phyloP scores from a whole-genome alignment of 176 grass and related monocot genomes.

The Hordeum marinum region DNA sequence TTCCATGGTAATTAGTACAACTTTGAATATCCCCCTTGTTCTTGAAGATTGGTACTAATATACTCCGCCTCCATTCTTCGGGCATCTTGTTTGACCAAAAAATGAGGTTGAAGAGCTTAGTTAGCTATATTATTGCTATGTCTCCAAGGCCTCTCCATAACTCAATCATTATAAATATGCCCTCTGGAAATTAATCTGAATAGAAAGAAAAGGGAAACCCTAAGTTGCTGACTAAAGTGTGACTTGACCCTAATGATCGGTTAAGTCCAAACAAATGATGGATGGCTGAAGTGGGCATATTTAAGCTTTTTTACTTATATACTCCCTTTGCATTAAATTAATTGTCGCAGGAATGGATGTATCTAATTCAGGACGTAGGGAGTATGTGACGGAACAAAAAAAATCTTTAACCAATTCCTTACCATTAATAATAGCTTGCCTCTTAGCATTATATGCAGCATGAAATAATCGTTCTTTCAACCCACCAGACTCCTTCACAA shows the following conservation, averaged over 20 bases:
- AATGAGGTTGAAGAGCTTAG: too few species aligned
- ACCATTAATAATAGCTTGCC: constrained; percentile 55
- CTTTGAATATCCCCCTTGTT: too few species aligned
- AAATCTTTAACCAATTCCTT: constrained; percentile 8
- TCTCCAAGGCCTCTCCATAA: too few species aligned
- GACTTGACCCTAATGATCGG: background rate
- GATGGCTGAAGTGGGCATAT: background rate
- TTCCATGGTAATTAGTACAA: too few species aligned
- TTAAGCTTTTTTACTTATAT: background rate
- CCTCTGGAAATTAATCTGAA: background rate
- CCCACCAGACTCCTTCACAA: constrained; percentile 81
- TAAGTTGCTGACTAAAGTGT: background rate
- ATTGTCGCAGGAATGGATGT: too few species aligned
- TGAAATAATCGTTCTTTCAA: constrained; percentile 44
- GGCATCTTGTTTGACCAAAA: too few species aligned
- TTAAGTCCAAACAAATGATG: background rate
- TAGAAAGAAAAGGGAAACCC: background rate
- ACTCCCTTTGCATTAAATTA: too few species aligned
- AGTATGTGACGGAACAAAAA: background rate
- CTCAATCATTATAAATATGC: background rate
- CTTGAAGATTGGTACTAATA: too few species aligned
- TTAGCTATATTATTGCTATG: too few species aligned
- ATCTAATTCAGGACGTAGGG: too few species aligned
- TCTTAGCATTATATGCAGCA: constrained; percentile 69
- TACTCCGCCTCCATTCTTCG: too few species aligned